Evolutionary conservation across 805 yeast species (phyloP), one percentile per base, ranked within the genome.

Genomic region (Saccharomycopsis lassenensis): DNA sequence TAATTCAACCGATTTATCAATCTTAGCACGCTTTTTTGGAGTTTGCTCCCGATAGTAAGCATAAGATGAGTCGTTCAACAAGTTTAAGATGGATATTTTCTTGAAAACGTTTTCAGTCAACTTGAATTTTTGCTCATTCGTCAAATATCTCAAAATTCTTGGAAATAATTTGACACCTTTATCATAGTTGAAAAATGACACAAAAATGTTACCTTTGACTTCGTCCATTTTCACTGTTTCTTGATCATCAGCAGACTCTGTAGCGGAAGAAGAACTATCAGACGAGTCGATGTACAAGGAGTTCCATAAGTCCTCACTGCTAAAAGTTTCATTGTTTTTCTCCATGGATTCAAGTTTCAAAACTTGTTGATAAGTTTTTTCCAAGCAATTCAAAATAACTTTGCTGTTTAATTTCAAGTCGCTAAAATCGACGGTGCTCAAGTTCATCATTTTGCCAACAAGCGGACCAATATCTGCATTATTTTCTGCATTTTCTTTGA

Each of bases 101-200:
- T 81, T 77, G 65, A 85, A 79, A 25, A 89, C 64, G 36, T 82
- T 70, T 33, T 87, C 83, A 37, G 84, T 71, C 39, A 84, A 65
- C 24, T 87, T 77, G 43, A 82, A 64, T 46, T 82, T 74, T 52
- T 84, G 89, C 47, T 80, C 84, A 47, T 78, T 68, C 27, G 72
- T 62, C 51, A 89, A 65, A 56, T 86, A 83, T 52, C 84, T 81
- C 65, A 85, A 85, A 41, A 84, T 69, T 59, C 98, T 76, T 35
- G 91, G 86, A 62, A 89, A 76, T 24, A 85, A 70, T 57, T 85
- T 87, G 63, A 85, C 75, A 39, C 94, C 91, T 59, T 89, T 89
- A 49, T 83, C 83, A 52, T 78, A 81, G 19, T 82, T 73, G 46
- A 89, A 67, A 53, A 84, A 74, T 46, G 86, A 84, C 36, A 86